phyloP scores from a whole-genome alignment of 371 early-diverging fungal genomes.

The Mucor plumbeus region DNA sequence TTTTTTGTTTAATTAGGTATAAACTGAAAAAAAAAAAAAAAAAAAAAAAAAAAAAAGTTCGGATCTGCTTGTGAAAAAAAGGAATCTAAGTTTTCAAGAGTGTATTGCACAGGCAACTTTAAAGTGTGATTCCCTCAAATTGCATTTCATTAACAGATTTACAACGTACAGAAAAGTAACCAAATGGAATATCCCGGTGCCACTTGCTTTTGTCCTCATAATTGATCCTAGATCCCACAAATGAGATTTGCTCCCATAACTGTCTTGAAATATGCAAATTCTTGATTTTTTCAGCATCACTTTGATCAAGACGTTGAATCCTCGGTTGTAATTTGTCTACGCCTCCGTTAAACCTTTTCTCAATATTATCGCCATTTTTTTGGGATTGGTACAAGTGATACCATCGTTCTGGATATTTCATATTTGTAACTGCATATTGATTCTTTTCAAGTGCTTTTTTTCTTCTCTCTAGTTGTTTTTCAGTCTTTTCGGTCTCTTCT shows the following conservation, averaged over 20 bases:
- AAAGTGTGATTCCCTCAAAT: constrained; percentile 14
- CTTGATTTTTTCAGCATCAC: constrained; percentile 1
- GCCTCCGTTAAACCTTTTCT: background rate
- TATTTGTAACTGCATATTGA: background rate
- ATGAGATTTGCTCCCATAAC: constrained; percentile 20
- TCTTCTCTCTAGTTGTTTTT: background rate
- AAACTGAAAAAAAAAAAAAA: too few species aligned
- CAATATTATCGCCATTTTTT: background rate
- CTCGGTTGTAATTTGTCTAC: background rate
- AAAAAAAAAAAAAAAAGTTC: too few species aligned
- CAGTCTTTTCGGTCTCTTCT: constrained; percentile 10
- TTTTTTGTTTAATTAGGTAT: too few species aligned
- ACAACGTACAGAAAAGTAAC: constrained; percentile 17
- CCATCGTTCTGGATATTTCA: constrained; percentile 14
- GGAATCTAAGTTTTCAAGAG: too few species aligned
- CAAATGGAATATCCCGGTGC: constrained; percentile 21
- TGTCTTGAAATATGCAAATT: background rate
- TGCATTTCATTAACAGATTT: constrained; percentile 13
- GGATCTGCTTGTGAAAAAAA: too few species aligned
- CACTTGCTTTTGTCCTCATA: constrained; percentile 20
- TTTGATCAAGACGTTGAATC: constrained; percentile 8
- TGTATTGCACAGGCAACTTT: background rate
- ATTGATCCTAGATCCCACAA: constrained; percentile 11
- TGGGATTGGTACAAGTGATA: constrained; percentile 25
- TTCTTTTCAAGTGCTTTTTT: background rate